A percentile compares a stretch with the other conserved stretches of the same genome.
These are phyloP conservation scores for Jatropha podagrica DNA, from an alignment of 441 rosid genomes.

Conservation along the genomic window DNA sequence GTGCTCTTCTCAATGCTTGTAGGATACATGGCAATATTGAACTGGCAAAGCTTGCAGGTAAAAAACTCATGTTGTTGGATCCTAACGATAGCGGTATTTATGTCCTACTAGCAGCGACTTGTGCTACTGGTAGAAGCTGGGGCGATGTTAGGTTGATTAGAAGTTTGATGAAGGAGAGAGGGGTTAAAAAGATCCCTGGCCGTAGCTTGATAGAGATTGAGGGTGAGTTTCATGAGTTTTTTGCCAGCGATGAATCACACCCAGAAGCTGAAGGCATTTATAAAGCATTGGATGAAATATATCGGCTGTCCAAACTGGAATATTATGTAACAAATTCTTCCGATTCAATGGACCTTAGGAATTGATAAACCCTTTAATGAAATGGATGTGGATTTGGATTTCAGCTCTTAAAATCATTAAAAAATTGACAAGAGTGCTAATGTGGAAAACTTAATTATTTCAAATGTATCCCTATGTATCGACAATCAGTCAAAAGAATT, in stretches of 20 bases:
- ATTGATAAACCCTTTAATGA: too few species aligned
- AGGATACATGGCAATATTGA: slow-evolving; percentile 19
- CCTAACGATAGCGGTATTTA: slow-evolving; percentile 18
- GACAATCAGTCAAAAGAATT: not conserved
- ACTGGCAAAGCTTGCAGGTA: slow-evolving; percentile 7
- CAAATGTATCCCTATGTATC: too few species aligned
- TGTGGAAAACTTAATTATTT: too few species aligned
- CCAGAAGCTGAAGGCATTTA: slow-evolving; percentile 6
- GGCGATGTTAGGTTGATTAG: slow-evolving; percentile 8
- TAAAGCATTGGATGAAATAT: slow-evolving; percentile 4
- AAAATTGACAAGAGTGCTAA: too few species aligned
- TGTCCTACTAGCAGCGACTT: slow-evolving; percentile 11
- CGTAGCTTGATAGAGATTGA: slow-evolving; percentile 20
- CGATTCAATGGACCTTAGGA: too few species aligned
- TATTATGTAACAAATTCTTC: not conserved
- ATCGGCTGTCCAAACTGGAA: slow-evolving; percentile 1
- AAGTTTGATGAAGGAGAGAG: slow-evolving; percentile 18
- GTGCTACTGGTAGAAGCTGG: slow-evolving; percentile 15
- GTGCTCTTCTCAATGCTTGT: slow-evolving; percentile 21
- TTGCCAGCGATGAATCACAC: slow-evolving; percentile 10
- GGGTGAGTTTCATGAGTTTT: slow-evolving; percentile 11
- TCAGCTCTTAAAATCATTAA: not conserved
- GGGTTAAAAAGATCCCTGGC: slow-evolving; percentile 19
- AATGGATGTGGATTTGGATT: not conserved
- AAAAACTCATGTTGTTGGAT: slow-evolving; percentile 5